Evolutionary conservation across 352 stramenopile species (phyloP), one percentile per base, ranked within the genome.

Genomic region (Phytopythium sindhum): DNA sequence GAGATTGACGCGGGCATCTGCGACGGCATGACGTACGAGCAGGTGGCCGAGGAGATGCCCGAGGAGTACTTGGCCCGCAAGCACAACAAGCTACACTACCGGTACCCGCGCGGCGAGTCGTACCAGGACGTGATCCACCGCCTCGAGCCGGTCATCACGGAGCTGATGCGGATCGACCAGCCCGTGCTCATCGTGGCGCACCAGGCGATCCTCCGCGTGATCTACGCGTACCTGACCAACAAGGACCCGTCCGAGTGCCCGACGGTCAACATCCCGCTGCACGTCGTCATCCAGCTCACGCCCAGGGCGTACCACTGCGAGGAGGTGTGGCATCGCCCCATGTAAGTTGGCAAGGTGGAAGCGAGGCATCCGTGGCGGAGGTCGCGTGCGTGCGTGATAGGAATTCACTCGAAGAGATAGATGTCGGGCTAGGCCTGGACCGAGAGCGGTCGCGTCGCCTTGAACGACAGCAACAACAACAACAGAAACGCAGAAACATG

Each of bases 121-220:
- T 99, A 99, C 73, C 94, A 98, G 75, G 97, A 99, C 69, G 90
- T 99, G 60, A 98, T 98, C 59, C 89, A 99, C 64, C 88, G 97
- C 37, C 84, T 99, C 35, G 96, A 99, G 81, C 94, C 96, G 5
- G 88, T 99, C 42, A 97, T 98, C 68, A 97, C 97, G 57, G 97
- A 99, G 79, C 90, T 99, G 74, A 98, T 98, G 90, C 85, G 96
- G 19, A 97, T 96, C 55, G 84, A 97, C 52, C 91, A 98, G 57
- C 88, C 88, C 0, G 83, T 96, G 63, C 70, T 97, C 44, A 98
- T 99, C 68, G 86, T 99, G 7, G 93, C 88, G 45, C 96, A 99
- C 73, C 95, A 98, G 76, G 96, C 95, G 17, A 98, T 98, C 66
- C 75, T 98, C 50, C 87, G 96, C 26, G 95, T 98, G 58, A 67